phyloP scores from a whole-genome alignment of 192 early-diverging fungal genomes.

The Gaertneriomyces semiglobifer region DNA sequence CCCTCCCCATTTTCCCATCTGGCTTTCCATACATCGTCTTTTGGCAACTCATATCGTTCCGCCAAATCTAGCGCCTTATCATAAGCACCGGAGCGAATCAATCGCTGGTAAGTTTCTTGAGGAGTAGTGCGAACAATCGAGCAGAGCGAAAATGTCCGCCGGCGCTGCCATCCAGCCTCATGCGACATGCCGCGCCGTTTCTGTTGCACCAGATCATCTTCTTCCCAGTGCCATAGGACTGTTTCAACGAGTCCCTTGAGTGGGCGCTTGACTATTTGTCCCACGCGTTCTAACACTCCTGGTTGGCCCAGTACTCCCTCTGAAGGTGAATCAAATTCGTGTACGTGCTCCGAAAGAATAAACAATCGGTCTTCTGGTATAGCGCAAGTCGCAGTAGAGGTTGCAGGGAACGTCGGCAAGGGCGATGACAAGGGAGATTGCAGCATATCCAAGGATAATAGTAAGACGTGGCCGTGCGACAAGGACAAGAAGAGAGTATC shows the following conservation, averaged over 20 bases:
- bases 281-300: background rate
- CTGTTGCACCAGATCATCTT: conserved; percentile 11
- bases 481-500: conserved; percentile 48
- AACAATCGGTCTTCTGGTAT: conserved; percentile 21
- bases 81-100: conserved; percentile 52
- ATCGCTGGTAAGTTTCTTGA: conserved; percentile 50
- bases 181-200: background rate
- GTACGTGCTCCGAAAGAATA: conserved; percentile 19
- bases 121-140: conserved; percentile 39
- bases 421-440: background rate
- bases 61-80: conserved; percentile 57
- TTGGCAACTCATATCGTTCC: conserved; percentile 44
- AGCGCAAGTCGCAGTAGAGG: conserved; percentile 11
- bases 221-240: conserved; percentile 36
- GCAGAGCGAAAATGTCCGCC: conserved; percentile 8
- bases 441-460: conserved; percentile 44
- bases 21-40: conserved; percentile 62
- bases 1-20: conserved; percentile 47
- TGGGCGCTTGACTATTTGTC: conserved; percentile 19
- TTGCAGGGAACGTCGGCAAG: background rate
- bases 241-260: conserved; percentile 27
- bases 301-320: background rate
- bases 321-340: background rate
- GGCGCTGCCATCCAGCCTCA: background rate
- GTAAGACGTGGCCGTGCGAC: conserved; percentile 48